Percentiles rank a stretch among this genome's conserved stretches.
Evolutionary conservation across 495 filamentous ascomycete species (phyloP).

Genomic region (Penicillium lividum): DNA sequence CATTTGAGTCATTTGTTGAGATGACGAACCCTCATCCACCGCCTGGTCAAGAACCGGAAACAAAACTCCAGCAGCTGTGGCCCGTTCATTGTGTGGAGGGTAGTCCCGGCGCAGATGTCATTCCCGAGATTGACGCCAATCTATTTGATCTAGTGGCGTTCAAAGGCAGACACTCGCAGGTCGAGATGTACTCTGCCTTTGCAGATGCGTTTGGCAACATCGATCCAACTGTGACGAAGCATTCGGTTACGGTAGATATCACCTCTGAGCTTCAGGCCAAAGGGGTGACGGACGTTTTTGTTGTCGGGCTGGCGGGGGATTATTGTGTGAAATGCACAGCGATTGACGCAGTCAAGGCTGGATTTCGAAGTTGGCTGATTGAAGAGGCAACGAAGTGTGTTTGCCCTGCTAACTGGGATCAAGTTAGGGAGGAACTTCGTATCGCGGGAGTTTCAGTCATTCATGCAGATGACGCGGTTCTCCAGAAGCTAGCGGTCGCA

Average conservation of each 20-base stretch:
- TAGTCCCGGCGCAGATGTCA: slow-evolving; percentile 70
- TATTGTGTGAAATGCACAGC: slow-evolving; percentile 87
- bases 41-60: slow-evolving; percentile 57
- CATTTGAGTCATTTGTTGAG: slow-evolving; percentile 63
- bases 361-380: slow-evolving; percentile 75
- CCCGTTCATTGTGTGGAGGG: slow-evolving; percentile 83
- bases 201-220: slow-evolving; percentile 67
- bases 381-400: slow-evolving; percentile 78
- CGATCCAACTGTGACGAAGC: slow-evolving; percentile 34
- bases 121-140: slow-evolving; percentile 66
- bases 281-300: slow-evolving; percentile 73
- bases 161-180: slow-evolving; percentile 70
- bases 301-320: slow-evolving; percentile 84
- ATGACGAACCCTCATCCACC: slow-evolving; percentile 62
- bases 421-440: slow-evolving; percentile 56
- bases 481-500: slow-evolving; percentile 41
- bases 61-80: slow-evolving; percentile 74
- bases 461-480: slow-evolving; percentile 44
- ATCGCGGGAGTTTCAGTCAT: slow-evolving; percentile 55
- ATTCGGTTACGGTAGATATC: slow-evolving; percentile 61
- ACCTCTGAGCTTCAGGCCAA: slow-evolving; percentile 52
- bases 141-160: slow-evolving; percentile 65
- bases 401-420: slow-evolving; percentile 58
- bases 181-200: slow-evolving; percentile 95
- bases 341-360: slow-evolving; percentile 71